These are phyloP conservation scores for Musa balbisiana DNA, from an alignment of 202 grass and related monocot species.

Conservation along the genomic window DNA sequence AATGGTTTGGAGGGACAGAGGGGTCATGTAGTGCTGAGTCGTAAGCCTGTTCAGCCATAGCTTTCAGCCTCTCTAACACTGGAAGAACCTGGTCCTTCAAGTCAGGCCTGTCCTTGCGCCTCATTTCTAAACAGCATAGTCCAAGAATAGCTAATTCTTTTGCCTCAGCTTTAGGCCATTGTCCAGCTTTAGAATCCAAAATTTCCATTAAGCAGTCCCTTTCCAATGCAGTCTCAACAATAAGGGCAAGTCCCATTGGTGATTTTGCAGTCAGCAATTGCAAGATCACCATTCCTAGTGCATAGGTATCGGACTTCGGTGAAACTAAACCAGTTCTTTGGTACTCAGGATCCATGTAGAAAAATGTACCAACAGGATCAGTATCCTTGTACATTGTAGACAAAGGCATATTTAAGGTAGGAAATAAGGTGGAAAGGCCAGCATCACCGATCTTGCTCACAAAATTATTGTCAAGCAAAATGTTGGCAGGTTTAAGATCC, in stretches of 20 bases:
- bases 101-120: slow-evolving; percentile 59
- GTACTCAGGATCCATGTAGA: slow-evolving; percentile 95
- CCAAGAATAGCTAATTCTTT: slow-evolving; percentile 56
- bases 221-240: slow-evolving; percentile 60
- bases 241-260: slow-evolving; percentile 56
- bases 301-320: slow-evolving; percentile 75
- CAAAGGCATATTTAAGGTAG: slow-evolving; percentile 21
- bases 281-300: slow-evolving; percentile 71
- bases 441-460: slow-evolving; percentile 83
- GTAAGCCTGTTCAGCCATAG: slow-evolving; percentile 32
- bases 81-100: slow-evolving; percentile 58
- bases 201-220: slow-evolving; percentile 39
- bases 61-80: slow-evolving; percentile 51
- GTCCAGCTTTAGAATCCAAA: slow-evolving; percentile 57
- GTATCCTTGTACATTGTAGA: slow-evolving; percentile 62
- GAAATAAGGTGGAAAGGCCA: slow-evolving; percentile 71
- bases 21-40: slow-evolving; percentile 14
- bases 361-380: slow-evolving; percentile 80
- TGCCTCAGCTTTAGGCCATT: slow-evolving; percentile 57
- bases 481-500: slow-evolving; percentile 91
- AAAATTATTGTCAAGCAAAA: slow-evolving; percentile 67
- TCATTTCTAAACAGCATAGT: slow-evolving; percentile 63
- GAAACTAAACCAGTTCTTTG: slow-evolving; percentile 71
- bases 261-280: slow-evolving; percentile 63
- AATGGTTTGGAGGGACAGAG: slow-evolving; percentile 48